Conservation (phyloP, 176 grass and related monocot genomes). For the Phyllostachys edulis region DNA sequence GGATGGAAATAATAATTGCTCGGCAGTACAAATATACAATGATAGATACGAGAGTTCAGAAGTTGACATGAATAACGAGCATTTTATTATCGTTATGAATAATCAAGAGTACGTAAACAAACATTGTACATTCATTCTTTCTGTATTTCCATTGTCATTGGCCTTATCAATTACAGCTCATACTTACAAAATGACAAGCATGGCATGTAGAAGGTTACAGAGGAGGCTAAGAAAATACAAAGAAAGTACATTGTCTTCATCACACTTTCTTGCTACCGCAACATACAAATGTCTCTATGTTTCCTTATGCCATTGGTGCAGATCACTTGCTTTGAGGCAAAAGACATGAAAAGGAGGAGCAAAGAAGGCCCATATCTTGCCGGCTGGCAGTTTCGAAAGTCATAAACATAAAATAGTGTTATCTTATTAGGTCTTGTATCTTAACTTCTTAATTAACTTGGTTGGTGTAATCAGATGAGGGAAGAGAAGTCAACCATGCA, state of each 20-base stretch:
- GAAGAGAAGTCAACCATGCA: slow-evolving; percentile 10
- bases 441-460: background rate
- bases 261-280: too few relatives aligned
- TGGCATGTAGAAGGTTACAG: background rate
- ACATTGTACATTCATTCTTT: background rate
- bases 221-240: background rate
- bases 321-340: background rate
- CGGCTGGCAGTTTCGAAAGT: too few relatives aligned
- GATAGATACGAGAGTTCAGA: background rate
- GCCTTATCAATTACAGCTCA: background rate
- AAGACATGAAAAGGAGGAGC: too few relatives aligned
- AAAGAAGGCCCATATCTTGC: too few relatives aligned
- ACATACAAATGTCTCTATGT: background rate
- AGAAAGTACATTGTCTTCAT: background rate
- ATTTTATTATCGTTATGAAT: background rate
- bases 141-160: background rate
- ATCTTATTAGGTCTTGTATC: background rate
- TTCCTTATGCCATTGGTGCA: background rate
- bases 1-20: background rate
- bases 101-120: background rate
- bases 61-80: background rate
- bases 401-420: background rate
- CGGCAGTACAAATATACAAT: background rate
- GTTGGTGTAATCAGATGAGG: background rate
- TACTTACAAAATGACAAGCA: background rate